A percentile compares a stretch with the other conserved stretches of the same genome.
phyloP scores from a whole-genome alignment of 176 grass and related monocot genomes.

The Avena eriantha region DNA sequence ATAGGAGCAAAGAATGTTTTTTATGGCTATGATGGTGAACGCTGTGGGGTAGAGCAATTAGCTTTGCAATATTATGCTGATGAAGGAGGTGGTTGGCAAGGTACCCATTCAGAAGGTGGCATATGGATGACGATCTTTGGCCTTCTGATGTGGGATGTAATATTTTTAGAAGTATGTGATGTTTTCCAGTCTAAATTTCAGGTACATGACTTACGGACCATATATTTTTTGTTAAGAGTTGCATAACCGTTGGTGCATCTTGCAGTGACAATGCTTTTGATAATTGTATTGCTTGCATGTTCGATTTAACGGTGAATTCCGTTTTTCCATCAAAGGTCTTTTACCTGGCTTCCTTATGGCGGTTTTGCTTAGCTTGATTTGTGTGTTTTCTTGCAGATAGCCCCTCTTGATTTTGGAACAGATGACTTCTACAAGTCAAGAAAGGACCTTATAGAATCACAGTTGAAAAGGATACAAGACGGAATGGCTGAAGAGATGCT shows the following conservation, averaged over 20 bases:
- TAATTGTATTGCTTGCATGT: neutral
- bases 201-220: slow-evolving; percentile 44
- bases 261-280: neutral
- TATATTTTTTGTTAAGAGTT: neutral
- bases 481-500: slow-evolving; percentile 86
- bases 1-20: slow-evolving; percentile 82
- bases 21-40: slow-evolving; percentile 82
- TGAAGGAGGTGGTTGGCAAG: slow-evolving; percentile 85
- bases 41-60: slow-evolving; percentile 87
- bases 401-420: slow-evolving; percentile 81
- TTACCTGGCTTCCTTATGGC: neutral
- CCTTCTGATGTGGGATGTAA: slow-evolving; percentile 94
- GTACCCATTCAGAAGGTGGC: slow-evolving; percentile 87
- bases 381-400: slow-evolving; percentile 54
- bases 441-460: slow-evolving; percentile 74
- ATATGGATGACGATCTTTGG: slow-evolving; percentile 98
- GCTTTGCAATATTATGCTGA: slow-evolving; percentile 91
- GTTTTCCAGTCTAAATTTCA: slow-evolving; percentile 97
- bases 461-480: slow-evolving; percentile 67
- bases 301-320: neutral
- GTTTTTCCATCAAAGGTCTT: slow-evolving; percentile 5
- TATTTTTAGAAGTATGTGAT: slow-evolving; percentile 73
- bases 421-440: slow-evolving; percentile 84
- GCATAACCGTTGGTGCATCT: neutral
- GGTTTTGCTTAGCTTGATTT: neutral